Conservation (phyloP, 2,329 filamentous ascomycete genomes). For the Monilinia laxa region DNA sequence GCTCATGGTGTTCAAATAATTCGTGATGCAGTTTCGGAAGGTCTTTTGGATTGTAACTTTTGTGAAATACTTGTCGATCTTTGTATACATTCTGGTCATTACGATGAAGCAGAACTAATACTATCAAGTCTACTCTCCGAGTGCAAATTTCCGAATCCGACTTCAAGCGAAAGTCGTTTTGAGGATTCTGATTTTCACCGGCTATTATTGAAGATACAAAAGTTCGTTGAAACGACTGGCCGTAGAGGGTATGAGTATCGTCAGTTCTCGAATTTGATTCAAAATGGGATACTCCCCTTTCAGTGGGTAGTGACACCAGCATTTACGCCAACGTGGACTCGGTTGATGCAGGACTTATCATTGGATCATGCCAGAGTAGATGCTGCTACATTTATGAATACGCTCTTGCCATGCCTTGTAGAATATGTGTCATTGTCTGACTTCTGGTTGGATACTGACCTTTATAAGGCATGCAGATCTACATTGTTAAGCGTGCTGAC, state of each 20-base stretch:
- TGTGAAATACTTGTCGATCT: conserved; percentile 46
- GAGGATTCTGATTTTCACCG: conserved; percentile 34
- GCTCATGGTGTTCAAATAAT: conserved; percentile 50
- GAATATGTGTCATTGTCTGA: conserved; percentile 14
- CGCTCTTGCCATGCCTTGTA: conserved; percentile 40
- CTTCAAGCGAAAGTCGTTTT: conserved; percentile 34
- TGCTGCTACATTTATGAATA: conserved; percentile 42
- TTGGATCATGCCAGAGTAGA: conserved; percentile 39
- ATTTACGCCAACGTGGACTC: conserved; percentile 46
- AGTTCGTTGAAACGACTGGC: conserved; percentile 40
- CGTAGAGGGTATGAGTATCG: conserved; percentile 43
- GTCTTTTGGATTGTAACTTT: conserved; percentile 46
- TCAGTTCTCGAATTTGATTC: conserved; percentile 43
- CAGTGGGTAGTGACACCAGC: conserved; percentile 48
- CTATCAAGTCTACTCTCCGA: conserved; percentile 42
- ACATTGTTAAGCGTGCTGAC: conserved; percentile 46
- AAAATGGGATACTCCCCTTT: conserved; percentile 41
- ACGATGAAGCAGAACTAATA: conserved; percentile 46
- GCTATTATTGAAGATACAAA: conserved; percentile 42
- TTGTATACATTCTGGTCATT: conserved; percentile 43
- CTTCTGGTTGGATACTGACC: neutral
- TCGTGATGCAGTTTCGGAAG: conserved; percentile 45
- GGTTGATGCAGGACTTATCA: conserved; percentile 43
- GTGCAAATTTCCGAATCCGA: conserved; percentile 43
- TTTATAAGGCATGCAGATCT: conserved; percentile 36